phyloP scores from a whole-genome alignment of 495 filamentous ascomycete genomes.

The Penicillium subrubescens region DNA sequence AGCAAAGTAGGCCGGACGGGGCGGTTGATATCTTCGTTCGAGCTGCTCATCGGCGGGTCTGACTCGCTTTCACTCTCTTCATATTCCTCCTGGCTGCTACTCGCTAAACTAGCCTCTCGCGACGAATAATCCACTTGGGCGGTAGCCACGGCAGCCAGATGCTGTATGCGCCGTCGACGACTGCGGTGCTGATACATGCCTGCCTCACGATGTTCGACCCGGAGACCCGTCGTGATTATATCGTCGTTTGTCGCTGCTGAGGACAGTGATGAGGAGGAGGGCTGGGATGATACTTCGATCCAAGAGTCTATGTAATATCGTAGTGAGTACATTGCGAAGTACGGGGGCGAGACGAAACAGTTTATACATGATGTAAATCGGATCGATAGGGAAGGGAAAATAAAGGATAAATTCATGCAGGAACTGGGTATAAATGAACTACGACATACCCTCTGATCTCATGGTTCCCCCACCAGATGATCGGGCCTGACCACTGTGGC shows the following conservation, averaged over 20 bases:
- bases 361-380: conserved; percentile 26
- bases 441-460: conserved; percentile 51
- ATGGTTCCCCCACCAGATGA: conserved; percentile 40
- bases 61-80: conserved; percentile 85
- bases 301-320: conserved; percentile 79
- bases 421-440: conserved; percentile 20
- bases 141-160: conserved; percentile 46
- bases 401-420: conserved; percentile 3
- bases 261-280: conserved; percentile 88
- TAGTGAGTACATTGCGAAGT: conserved; percentile 54
- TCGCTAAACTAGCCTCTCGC: conserved; percentile 36
- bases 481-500: conserved; percentile 37
- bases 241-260: conserved; percentile 76
- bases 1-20: conserved; percentile 26
- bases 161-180: conserved; percentile 57
- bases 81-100: conserved; percentile 89
- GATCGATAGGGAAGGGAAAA: conserved; percentile 18
- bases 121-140: conserved; percentile 53
- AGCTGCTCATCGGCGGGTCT: conserved; percentile 81
- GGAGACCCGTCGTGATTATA: conserved; percentile 82
- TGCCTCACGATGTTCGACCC: conserved; percentile 60
- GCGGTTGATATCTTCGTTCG: conserved; percentile 69
- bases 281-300: conserved; percentile 92
- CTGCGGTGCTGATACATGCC: conserved; percentile 42
- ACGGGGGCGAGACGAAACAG: conserved; percentile 24